These are phyloP conservation scores for Fusarium equiseti DNA, from an alignment of 2,329 filamentous ascomycete genomes.

Conservation along the genomic window DNA sequence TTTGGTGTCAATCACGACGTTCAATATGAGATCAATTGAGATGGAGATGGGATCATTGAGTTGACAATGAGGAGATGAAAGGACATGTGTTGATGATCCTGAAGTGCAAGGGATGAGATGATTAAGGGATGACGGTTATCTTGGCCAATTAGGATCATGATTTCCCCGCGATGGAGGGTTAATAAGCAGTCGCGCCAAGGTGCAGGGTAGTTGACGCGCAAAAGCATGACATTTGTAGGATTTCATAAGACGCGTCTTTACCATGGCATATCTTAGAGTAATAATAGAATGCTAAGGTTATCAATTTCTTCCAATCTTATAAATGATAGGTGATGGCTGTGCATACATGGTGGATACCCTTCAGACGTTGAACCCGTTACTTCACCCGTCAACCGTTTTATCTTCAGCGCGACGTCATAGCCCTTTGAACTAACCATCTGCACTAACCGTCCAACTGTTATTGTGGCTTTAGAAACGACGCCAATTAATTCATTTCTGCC, in stretches of 20 bases:
- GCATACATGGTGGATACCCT: too few species aligned
- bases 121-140: conserved; percentile 12
- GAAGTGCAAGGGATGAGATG: conserved; percentile 2
- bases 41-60: too few species aligned
- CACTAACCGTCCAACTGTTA: too few species aligned
- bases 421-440: too few species aligned
- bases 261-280: too few species aligned
- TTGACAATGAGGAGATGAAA: neutral
- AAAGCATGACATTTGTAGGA: neutral
- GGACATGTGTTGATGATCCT: neutral
- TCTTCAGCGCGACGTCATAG: neutral
- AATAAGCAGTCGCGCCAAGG: conserved; percentile 1
- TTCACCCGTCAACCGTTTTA: too few species aligned
- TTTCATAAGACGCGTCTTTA: too few species aligned
- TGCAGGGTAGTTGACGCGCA: neutral
- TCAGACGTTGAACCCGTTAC: fast-evolving
- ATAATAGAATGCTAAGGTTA: too few species aligned
- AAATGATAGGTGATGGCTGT: too few species aligned
- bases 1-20: neutral
- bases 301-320: fast-evolving
- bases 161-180: neutral
- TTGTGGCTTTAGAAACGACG: too few species aligned
- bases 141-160: conserved; percentile 10
- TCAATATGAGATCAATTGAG: too few species aligned
- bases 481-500: neutral